Percentiles rank a stretch among this genome's conserved stretches.
Evolutionary conservation across 2,329 filamentous ascomycete genomes (phyloP).

Genomic region (Arthrobotrys musiformis): DNA sequence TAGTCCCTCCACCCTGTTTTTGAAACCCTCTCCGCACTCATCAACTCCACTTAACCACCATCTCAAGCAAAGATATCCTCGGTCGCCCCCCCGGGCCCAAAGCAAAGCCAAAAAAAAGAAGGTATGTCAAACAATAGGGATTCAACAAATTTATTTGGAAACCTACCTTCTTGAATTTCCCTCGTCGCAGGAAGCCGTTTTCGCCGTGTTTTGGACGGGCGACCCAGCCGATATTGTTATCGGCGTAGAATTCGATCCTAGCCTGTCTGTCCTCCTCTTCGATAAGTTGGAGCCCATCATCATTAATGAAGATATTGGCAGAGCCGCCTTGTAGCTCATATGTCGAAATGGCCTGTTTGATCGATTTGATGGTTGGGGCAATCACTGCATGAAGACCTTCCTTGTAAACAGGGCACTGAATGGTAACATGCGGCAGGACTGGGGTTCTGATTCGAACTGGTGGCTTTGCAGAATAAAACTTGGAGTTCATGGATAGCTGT

Average conservation of each 20-base stretch:
- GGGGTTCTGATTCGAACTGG: slow-evolving; percentile 71
- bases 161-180: slow-evolving; percentile 68
- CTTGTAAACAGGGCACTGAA: slow-evolving; percentile 90
- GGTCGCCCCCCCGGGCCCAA: background rate
- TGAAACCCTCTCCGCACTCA: background rate
- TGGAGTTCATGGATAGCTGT: slow-evolving; percentile 79
- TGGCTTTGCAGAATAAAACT: slow-evolving; percentile 80
- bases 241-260: slow-evolving; percentile 75
- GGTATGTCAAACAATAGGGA: slow-evolving; percentile 59
- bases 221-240: slow-evolving; percentile 76
- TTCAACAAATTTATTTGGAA: background rate
- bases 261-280: slow-evolving; percentile 71
- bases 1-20: background rate
- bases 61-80: background rate
- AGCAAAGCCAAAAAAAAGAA: too few species aligned
- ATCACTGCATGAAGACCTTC: slow-evolving; percentile 81
- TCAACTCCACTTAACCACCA: background rate
- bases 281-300: slow-evolving; percentile 77
- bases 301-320: slow-evolving; percentile 80
- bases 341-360: slow-evolving; percentile 80
- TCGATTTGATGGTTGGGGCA: slow-evolving; percentile 78
- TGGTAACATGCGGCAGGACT: slow-evolving; percentile 70
- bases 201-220: slow-evolving; percentile 73
- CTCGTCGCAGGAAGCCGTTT: slow-evolving; percentile 71
- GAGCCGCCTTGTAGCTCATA: slow-evolving; percentile 82